Evolutionary conservation across 2,329 filamentous ascomycete genomes (phyloP).

Genomic region (Ophiosphaerella korrae): DNA sequence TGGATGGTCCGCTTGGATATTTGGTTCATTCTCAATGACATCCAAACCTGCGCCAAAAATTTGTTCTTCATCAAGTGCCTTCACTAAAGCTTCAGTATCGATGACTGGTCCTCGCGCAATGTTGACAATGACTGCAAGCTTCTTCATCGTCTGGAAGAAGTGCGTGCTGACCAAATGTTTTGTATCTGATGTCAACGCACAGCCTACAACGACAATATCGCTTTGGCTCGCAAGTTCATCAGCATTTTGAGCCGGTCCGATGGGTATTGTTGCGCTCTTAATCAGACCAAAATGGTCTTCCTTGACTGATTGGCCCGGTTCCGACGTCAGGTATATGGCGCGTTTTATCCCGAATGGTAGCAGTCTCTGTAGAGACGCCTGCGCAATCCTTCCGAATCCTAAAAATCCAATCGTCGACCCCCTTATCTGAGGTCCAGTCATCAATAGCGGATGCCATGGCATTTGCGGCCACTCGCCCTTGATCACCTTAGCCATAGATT

Average conservation of each 20-base stretch:
- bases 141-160: conserved; percentile 57
- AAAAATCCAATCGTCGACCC: conserved; percentile 34
- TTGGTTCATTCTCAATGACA: conserved; percentile 62
- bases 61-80: conserved; percentile 56
- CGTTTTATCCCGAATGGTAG: conserved; percentile 34
- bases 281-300: conserved; percentile 33
- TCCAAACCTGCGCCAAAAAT: conserved; percentile 61
- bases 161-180: conserved; percentile 33
- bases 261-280: conserved; percentile 18
- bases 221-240: conserved; percentile 36
- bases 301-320: conserved; percentile 26
- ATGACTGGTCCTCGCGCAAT: conserved; percentile 62
- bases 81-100: conserved; percentile 59
- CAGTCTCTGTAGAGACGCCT: conserved; percentile 32
- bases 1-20: conserved; percentile 53
- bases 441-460: conserved; percentile 38
- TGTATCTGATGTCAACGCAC: conserved; percentile 31
- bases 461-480: conserved; percentile 37
- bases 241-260: conserved; percentile 23
- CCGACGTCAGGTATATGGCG: conserved; percentile 33
- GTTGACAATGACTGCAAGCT: conserved; percentile 60
- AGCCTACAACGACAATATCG: conserved; percentile 38
- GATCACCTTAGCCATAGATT: conserved; percentile 30
- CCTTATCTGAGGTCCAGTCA: conserved; percentile 35
- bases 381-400: conserved; percentile 37